Evolutionary conservation across 225 moss, liverwort and hornwort species (phyloP).

Genomic region (Straminergon stramineum): DNA sequence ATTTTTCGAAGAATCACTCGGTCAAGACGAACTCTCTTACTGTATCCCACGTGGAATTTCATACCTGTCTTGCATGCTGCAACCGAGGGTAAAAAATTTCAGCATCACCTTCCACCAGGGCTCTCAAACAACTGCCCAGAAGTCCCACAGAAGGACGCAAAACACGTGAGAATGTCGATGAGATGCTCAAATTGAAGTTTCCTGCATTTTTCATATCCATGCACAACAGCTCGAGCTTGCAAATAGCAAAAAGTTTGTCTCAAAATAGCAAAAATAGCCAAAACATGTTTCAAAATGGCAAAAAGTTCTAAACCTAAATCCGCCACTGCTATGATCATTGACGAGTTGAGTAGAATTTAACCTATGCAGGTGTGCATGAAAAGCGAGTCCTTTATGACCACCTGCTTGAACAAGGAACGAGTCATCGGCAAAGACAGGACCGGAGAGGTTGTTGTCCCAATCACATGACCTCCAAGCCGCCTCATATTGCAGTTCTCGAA

Average conservation of each 20-base stretch:
- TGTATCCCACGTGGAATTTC: not conserved
- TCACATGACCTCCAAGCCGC: conserved; percentile 89
- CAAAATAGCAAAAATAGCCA: not conserved
- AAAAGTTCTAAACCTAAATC: not conserved
- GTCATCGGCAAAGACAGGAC: conserved; percentile 16
- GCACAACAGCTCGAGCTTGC: not conserved
- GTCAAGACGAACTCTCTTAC: not conserved
- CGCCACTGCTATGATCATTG: not conserved
- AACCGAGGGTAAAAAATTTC: conserved; percentile 63
- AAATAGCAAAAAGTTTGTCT: not conserved
- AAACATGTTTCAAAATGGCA: not conserved
- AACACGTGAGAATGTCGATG: not conserved
- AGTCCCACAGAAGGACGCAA: not conserved
- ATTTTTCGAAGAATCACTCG: not conserved
- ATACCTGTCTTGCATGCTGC: conserved; percentile 81
- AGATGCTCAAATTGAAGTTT: not conserved
- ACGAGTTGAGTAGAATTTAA: conserved; percentile 1
- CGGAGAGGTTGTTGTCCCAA: conserved; percentile 55
- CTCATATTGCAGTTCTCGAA: conserved; percentile 79
- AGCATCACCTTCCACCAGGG: conserved; percentile 75
- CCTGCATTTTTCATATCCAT: not conserved
- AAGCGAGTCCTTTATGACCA: conserved; percentile 30
- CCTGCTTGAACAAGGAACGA: conserved; percentile 1
- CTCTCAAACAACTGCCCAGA: conserved; percentile 63
- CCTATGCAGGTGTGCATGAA: conserved; percentile 82